Evolutionary conservation across 2,329 filamentous ascomycete species (phyloP), one percentile per base, ranked within the genome.

Genomic region (Sporothrix mexicana): DNA sequence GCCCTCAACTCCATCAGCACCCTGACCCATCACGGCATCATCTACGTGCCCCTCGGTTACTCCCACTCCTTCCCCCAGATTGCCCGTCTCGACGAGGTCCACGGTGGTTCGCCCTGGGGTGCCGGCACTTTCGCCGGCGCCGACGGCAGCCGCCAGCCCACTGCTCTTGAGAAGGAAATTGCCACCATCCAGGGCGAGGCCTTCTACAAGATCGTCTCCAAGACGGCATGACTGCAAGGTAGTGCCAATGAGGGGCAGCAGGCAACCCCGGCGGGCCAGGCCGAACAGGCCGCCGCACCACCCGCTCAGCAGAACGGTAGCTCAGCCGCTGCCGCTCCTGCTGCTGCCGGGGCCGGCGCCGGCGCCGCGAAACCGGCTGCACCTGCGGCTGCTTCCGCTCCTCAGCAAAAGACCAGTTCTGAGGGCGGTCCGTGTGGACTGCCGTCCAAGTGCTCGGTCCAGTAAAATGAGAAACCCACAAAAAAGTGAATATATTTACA

Each of bases 31-130:
- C 96, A 98, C 86, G 96, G 96, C 79, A 92, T 98, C 85, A 92
- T 96, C 86, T 98, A 92, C 82, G 94, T 98, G n/a, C 96, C 96
- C 67, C 87, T 98, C 71, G 96, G 96, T 72, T 98, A 97, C 87
- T 91, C 93, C 84, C 93, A 91, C 78, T 84, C 90, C 68, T 98
- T 97, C 80, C 80, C 80, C 74, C 83, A 90, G 76, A 83, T 97
- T 76, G 81, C 90, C 76, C 91, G 95, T 83, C 82, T 97, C 49
- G 80, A 80, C 43, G 94, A 98, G 86, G 87, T 96, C 75, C 93
- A 93, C 81, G 96, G 96, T 79, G 96, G 96, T 75, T 90, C 88
- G 74, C 87, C 96, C 53, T 99, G 96, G 96, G 96, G 95, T 79
- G 95, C 95, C 47, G 96, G 96, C 80, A 97, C 95, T 76, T 97